Base-by-base conservation (phyloP, 352 stramenopile genomes). In the Phytophthora crassamura region DNA sequence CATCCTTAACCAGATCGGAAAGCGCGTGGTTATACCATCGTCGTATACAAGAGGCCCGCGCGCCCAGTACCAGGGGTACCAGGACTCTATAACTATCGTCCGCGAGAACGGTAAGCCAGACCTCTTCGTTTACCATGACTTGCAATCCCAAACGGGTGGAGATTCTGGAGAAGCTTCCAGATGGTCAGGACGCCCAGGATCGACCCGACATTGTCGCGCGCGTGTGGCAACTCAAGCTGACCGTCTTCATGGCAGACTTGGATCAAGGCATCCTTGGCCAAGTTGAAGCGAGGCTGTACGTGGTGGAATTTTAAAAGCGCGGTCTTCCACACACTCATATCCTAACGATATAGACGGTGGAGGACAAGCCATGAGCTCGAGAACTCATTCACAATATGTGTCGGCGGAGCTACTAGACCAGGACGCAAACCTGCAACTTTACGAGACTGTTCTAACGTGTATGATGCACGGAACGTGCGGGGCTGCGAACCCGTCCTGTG, bases 221-320 rank as follows among this genome's bases (percentile, higher is more conserved):
- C 0, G 59, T 82, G 9, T 76, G 55, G 7, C 14, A 55, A 18
- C 50, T 69, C 14, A 80, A 78, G 25, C 15, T 76, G 1, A 64
- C 64, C 46, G 20, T 52, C 0, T n/a, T 74, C 2, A 16, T 54
- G 5, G 46, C 69, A 3, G 70, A 85, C 28, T 28, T 88, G 4
- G 57, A 69, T 9, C 55, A 78, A 16, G 61, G 77, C 5, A 12
- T 59, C 14, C 28, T 75, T 12, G 67, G 45, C 0, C 30, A 49
- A 36, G 35, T 60, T 18, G 16, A 73, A 2, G 74, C 61, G 0
- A 25, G 71, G 16, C 69, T 79, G 6, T 59, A 68, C 32, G 66
- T 80, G 5, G 77, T 88, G 38, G 69, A 86, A 56, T 87, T 80
- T 30, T 65, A 87, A 50, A 84, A 88, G 46, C 63, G 77, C 3